Base-by-base conservation (phyloP, 2,329 filamentous ascomycete genomes). In the Fusarium pilosicola region DNA sequence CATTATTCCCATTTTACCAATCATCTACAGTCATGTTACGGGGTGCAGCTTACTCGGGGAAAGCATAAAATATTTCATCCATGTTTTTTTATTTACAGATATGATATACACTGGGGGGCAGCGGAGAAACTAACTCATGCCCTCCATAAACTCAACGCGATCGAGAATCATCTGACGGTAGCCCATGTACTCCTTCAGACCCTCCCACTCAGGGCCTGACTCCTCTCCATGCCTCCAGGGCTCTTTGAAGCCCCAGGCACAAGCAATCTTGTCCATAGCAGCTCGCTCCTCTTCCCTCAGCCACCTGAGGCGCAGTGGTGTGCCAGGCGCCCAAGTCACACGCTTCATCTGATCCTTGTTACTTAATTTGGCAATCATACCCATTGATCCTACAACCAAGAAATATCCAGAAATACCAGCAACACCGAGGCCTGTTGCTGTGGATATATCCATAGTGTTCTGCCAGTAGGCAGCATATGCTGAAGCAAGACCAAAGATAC, bases 331-430 rank as follows among this genome's bases (percentile, higher is more conserved):
- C 96, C 96, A 99, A 5, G 94, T 95, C 10, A 98, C 94, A 26
- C 96, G 90, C 78, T 93, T 92, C 94, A 98, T 97, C 83, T 98
- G 95, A 81, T 98, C 95, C 82, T 98, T 98, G 68, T 92, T 88
- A 39, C 96, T 98, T 32, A 94, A 91, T 67, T 97, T 86, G 14
- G 96, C 94, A 42, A 98, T 90, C 46, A 96, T 84, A 6, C 96
- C 96, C 60, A 98, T 89, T 15, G 92, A 94, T 8, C 90, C 91
- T 9, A 95, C 95, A 72, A 94, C 94, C 26, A 90, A 88, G 46
- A 97, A 87, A 81, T 98, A 99, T 12, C 94, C 93, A 70, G 96
- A 84, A 56, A 96, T 93, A 18, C 94, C 95, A 1, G 89, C 89
- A 79, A 97, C 94, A 9, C 93, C 92, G 68, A 97, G 90, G 17